Evolutionary conservation across 2,329 filamentous ascomycete species (phyloP), one percentile per base, ranked within the genome.

Genomic region (Paecilomyces dactylethromorphus): DNA sequence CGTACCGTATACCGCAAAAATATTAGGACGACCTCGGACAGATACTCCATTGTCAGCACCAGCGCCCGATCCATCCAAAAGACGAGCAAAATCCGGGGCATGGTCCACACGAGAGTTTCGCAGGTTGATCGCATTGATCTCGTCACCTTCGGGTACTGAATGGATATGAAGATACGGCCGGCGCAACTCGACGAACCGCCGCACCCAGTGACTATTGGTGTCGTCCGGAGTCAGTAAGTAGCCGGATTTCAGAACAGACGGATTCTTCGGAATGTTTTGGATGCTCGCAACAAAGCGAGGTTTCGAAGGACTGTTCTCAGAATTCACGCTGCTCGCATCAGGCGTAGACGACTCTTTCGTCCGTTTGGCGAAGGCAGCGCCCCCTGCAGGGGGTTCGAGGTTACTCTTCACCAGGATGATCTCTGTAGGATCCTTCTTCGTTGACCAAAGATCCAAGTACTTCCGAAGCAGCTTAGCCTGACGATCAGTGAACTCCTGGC

Each of bases 1-100:
- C 60, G 89, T 90, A 50, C 91, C 93, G 71, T 97, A 99, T 55
- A 99, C 85, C 12, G 94, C 94, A 81, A 96, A 99, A 49, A 97
- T 90, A 64, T 89, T 88, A 3, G 86, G 82, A 67, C 74, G 85
- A 74, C 78, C 75, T 56, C 78, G 77, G 33, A 67, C 65, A 13
- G 71, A 72, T 10, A 70, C 67, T 7, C 72, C 75, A 66, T 63
- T 64, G 70, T 76, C 68, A 59, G 64, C 59, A 64, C 66, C 65
- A 18, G 67, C 66, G 62, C 67, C 78, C 24, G 74, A 76, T 15
- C 80, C 78, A 58, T 86, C 82, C 21, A 97, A 81, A 8, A 97
- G 76, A 10, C 88, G 86, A 18, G 93, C 85, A 50, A 97, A 89
- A 63, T 95, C 90, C 0, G 94, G 94, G 62, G 92, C 89, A 67